phyloP scores from a whole-genome alignment of 2,329 filamentous ascomycete species.

The Botrytis fabae region DNA sequence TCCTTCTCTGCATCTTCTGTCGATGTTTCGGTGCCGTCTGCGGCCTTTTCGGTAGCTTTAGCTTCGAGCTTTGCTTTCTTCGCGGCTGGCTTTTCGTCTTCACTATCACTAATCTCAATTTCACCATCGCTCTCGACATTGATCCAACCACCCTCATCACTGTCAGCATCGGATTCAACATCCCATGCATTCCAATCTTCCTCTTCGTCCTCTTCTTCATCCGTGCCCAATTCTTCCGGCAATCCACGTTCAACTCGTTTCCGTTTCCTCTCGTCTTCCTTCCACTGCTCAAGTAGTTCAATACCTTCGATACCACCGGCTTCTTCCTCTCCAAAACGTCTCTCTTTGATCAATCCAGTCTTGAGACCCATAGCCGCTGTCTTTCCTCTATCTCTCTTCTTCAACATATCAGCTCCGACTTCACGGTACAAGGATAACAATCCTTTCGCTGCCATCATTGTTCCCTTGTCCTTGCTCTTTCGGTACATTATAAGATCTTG shows the following conservation, averaged over 20 bases:
- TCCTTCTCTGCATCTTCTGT: constrained; percentile 47
- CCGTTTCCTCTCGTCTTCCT: constrained; percentile 80
- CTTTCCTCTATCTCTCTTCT: constrained; percentile 88
- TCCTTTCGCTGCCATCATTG: constrained; percentile 98
- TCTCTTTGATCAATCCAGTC: constrained; percentile 71
- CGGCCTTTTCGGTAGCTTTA: constrained; percentile 32
- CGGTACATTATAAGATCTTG: constrained; percentile 95
- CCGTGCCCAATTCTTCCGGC: constrained; percentile 59
- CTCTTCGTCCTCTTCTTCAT: constrained; percentile 52
- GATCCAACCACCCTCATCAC: constrained; percentile 87
- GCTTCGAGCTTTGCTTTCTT: constrained; percentile 61
- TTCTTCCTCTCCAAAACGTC: constrained; percentile 80
- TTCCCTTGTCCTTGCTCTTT: constrained; percentile 96
- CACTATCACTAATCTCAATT: constrained; percentile 72
- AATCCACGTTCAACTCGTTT: constrained; percentile 70
- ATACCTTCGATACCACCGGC: constrained; percentile 85
- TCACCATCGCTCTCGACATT: constrained; percentile 81
- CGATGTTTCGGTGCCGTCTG: constrained; percentile 38
- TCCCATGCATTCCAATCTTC: constrained; percentile 39
- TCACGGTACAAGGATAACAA: constrained; percentile 88
- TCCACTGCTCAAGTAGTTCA: constrained; percentile 89
- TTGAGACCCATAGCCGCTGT: constrained; percentile 81
- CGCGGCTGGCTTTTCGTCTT: constrained; percentile 67
- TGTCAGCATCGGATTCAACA: constrained; percentile 52
- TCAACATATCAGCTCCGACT: constrained; percentile 83